Conservation (phyloP, 1,284 basidiomycete genomes). For the Moesziomyces parantarcticus region DNA sequence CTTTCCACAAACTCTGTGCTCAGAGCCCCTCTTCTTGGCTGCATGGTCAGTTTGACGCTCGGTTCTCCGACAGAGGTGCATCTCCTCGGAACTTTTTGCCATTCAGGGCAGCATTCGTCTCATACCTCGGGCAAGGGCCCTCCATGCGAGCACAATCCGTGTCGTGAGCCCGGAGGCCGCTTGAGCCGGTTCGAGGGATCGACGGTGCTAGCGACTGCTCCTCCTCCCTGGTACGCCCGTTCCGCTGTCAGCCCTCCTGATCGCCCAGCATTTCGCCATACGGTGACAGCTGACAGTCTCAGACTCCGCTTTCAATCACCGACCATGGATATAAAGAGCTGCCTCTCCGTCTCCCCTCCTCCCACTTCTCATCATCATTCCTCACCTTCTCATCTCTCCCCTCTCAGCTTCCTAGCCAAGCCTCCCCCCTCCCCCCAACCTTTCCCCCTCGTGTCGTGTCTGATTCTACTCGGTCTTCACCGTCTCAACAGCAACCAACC, state of each 20-base stretch:
- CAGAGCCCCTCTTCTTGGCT: conserved; percentile 1
- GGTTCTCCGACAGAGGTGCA: conserved; percentile 3
- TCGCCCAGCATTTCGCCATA: conserved; percentile 1
- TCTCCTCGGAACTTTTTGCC: conserved; percentile 38
- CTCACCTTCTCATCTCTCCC: conserved; percentile 16
- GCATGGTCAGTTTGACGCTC: not conserved
- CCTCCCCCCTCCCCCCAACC: conserved; percentile 6
- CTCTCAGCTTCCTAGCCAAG: conserved; percentile 34
- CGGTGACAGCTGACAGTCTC: conserved; percentile 19
- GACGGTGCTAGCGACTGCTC: not conserved
- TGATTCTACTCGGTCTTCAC: conserved; percentile 30
- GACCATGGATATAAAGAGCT: conserved; percentile 29
- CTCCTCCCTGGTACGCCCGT: not conserved
- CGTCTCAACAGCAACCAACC: conserved; percentile 7
- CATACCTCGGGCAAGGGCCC: conserved; percentile 1
- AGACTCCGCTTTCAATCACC: conserved; percentile 22
- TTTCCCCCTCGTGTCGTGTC: conserved; percentile 13
- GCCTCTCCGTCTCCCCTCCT: conserved; percentile 15
- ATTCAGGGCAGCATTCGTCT: not conserved
- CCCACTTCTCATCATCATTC: conserved; percentile 33
- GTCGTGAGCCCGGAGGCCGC: not conserved
- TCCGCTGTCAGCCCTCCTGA: not conserved
- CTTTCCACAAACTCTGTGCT: not conserved
- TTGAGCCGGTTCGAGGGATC: no score
- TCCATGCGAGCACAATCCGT: not conserved